Conservation (phyloP, 257 asterid genomes). For the Solanum sejunctum region DNA sequence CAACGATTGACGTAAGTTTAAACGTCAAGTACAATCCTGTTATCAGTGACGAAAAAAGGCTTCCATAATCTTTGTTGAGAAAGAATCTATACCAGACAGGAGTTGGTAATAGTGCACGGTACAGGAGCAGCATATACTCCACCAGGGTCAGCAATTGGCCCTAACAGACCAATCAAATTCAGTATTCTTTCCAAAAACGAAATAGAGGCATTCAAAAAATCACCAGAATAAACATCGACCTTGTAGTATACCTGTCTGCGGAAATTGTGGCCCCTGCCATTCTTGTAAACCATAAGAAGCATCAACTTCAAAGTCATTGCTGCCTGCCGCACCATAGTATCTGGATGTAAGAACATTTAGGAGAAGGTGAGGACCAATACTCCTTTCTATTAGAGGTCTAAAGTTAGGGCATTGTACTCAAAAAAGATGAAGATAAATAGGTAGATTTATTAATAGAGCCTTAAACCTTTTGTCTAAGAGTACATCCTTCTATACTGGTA, state of each 20-base stretch:
- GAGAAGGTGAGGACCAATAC: background rate
- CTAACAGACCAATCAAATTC: slow-evolving; percentile 24
- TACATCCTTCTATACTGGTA: background rate
- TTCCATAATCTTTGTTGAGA: slow-evolving; percentile 83
- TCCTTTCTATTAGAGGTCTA: background rate
- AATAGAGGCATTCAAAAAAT: background rate
- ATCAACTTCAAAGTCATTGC: slow-evolving; percentile 73
- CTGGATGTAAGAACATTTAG: slow-evolving; percentile 22
- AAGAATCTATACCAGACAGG: slow-evolving; percentile 95
- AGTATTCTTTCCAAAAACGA: background rate
- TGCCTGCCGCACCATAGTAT: slow-evolving; percentile 73
- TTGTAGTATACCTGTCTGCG: slow-evolving; percentile 64
- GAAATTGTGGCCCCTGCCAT: slow-evolving; percentile 72
- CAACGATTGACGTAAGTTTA: slow-evolving; percentile 76
- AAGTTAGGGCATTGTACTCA: background rate
- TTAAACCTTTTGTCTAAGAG: background rate
- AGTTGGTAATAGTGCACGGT: slow-evolving; percentile 84
- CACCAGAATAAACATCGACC: background rate
- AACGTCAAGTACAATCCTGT: slow-evolving; percentile 87
- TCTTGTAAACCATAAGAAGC: slow-evolving; percentile 67
- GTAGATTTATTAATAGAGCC: background rate
- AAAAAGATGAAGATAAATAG: background rate
- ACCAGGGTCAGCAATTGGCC: slow-evolving; percentile 88
- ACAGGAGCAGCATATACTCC: slow-evolving; percentile 75
- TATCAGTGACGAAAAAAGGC: slow-evolving; percentile 77